Conservation (phyloP, 2,329 filamentous ascomycete species). For the Pochonia chlamydosporia region DNA sequence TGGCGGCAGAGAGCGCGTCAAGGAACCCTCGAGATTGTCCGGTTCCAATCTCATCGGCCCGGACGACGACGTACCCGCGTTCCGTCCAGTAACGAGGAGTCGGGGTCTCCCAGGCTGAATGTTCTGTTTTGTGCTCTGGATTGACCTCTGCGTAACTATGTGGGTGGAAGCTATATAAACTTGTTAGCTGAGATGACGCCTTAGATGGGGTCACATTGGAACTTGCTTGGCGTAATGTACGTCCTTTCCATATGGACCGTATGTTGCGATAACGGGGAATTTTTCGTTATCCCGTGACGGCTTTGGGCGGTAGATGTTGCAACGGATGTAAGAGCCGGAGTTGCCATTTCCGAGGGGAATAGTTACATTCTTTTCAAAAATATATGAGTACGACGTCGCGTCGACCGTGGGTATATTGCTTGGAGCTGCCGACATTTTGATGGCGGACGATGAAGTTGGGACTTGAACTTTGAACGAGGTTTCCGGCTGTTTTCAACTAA, state of each 20-base stretch:
- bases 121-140: slow-evolving; percentile 43
- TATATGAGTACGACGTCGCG: background rate
- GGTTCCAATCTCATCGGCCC: slow-evolving; percentile 43
- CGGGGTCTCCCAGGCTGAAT: slow-evolving; percentile 55
- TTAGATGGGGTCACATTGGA: background rate
- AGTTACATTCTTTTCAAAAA: background rate
- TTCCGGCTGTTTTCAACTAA: too few relatives aligned
- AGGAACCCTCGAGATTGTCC: slow-evolving; percentile 42
- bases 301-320: slow-evolving; percentile 33
- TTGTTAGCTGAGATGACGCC: background rate
- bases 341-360: background rate
- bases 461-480: too few relatives aligned
- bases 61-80: slow-evolving; percentile 49
- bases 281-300: slow-evolving; percentile 5
- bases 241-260: slow-evolving; percentile 70
- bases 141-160: slow-evolving; percentile 44
- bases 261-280: slow-evolving; percentile 62
- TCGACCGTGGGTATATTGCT: too few relatives aligned
- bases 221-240: slow-evolving; percentile 53
- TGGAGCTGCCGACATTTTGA: too few relatives aligned
- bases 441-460: too few relatives aligned
- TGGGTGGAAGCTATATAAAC: slow-evolving; percentile 23
- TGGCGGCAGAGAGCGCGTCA: slow-evolving; percentile 43
- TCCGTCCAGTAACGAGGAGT: slow-evolving; percentile 51
- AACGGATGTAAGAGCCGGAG: slow-evolving; percentile 22